These are phyloP conservation scores for Panellus pusillus DNA, from an alignment of 768 basidiomycete species.

Conservation along the genomic window DNA sequence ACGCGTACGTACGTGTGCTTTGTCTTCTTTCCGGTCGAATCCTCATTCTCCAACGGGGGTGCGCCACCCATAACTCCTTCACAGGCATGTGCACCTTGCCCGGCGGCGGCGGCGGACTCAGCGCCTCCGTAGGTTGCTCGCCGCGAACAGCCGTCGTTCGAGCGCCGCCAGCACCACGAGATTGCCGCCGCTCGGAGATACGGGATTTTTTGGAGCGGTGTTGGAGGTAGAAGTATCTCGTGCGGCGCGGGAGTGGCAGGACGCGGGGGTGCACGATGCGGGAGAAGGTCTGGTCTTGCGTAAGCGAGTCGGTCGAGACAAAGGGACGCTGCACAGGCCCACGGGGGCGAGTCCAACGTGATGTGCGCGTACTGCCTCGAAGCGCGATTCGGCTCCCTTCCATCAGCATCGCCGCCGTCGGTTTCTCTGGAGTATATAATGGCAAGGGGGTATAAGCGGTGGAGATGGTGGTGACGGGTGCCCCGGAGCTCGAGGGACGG, in stretches of 20 bases:
- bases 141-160: conserved; percentile 9
- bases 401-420: too few relatives aligned
- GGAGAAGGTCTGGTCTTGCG: conserved; percentile 9
- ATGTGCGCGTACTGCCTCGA: background rate
- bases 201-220: background rate
- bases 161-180: conserved; percentile 15
- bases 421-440: too few relatives aligned
- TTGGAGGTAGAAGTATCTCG: conserved; percentile 12
- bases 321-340: background rate
- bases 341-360: background rate
- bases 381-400: too few relatives aligned
- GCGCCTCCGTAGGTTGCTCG: conserved; percentile 3
- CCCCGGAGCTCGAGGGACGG: background rate
- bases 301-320: background rate
- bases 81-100: too few relatives aligned
- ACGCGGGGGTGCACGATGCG: conserved; percentile 12
- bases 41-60: background rate
- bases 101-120: conserved; percentile 1
- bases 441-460: too few relatives aligned
- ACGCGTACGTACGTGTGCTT: background rate
- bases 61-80: too few relatives aligned
- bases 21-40: background rate
- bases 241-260: background rate
- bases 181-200: background rate
- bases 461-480: background rate